phyloP scores from a whole-genome alignment of 768 basidiomycete species.

The Suillus plorans region DNA sequence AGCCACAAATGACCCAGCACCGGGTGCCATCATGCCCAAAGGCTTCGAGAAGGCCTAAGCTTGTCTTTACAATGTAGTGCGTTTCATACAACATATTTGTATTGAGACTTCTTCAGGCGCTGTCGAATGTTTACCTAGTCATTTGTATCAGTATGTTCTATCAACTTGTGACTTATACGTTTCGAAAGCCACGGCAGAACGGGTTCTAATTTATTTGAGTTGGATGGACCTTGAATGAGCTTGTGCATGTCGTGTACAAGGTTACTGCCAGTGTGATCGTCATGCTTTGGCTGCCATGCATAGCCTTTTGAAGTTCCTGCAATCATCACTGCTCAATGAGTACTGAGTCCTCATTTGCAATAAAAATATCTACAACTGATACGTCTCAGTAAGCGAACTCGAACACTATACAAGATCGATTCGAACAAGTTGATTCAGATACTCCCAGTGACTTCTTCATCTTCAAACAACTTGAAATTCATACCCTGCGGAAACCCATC shows the following conservation, averaged over 20 bases:
- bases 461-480: slow-evolving; percentile 1
- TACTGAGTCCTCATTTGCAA: not conserved
- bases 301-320: too few relatives aligned
- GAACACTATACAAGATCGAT: not conserved
- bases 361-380: not conserved
- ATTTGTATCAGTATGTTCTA: not conserved
- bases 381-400: not conserved
- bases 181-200: not conserved
- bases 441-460: not conserved
- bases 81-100: not conserved
- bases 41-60: slow-evolving; percentile 28
- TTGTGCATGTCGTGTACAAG: too few relatives aligned
- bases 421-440: not conserved
- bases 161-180: not conserved
- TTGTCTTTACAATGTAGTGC: not conserved
- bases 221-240: too few relatives aligned
- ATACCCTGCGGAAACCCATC: not conserved
- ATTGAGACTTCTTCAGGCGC: not conserved
- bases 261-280: too few relatives aligned
- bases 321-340: not conserved
- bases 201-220: too few relatives aligned
- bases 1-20: slow-evolving; percentile 44
- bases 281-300: too few relatives aligned
- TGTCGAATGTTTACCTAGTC: not conserved
- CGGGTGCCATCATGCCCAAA: slow-evolving; percentile 56